Evolutionary conservation across 441 rosid genomes (phyloP).

Genomic region (Omphalea diandra): DNA sequence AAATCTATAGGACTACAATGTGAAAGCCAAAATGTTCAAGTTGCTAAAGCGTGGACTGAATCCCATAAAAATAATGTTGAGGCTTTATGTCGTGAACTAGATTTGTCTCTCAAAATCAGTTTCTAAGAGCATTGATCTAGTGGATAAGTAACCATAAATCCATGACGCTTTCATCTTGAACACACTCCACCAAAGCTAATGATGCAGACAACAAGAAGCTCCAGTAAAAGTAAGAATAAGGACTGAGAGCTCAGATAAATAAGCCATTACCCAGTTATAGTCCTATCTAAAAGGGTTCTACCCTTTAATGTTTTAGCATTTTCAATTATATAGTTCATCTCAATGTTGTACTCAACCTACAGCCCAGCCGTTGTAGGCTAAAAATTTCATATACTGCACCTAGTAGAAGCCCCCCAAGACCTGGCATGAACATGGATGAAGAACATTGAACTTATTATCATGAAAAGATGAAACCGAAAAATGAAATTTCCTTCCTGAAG

Average conservation of each 20-base stretch:
- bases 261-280: no score
- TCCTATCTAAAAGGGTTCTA: no score
- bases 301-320: no score
- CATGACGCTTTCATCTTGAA: not conserved
- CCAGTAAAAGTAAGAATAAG: no score
- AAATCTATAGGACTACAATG: not conserved
- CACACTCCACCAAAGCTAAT: no score
- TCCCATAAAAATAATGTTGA: not conserved
- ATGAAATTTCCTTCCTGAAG: conserved; percentile 70
- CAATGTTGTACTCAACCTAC: no score
- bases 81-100: not conserved
- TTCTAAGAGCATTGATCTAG: not conserved
- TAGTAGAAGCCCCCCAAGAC: not conserved
- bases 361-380: no score
- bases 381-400: no score
- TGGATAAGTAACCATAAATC: not conserved
- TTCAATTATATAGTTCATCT: no score
- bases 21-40: not conserved
- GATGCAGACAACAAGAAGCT: no score
- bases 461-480: not conserved
- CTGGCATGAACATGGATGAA: conserved; percentile 1
- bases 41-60: not conserved
- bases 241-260: no score
- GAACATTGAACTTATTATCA: not conserved
- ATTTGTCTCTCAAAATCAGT: not conserved